These are phyloP conservation scores for Eucalyptus viminalis DNA, from an alignment of 345 rosid genomes.

Conservation along the genomic window DNA sequence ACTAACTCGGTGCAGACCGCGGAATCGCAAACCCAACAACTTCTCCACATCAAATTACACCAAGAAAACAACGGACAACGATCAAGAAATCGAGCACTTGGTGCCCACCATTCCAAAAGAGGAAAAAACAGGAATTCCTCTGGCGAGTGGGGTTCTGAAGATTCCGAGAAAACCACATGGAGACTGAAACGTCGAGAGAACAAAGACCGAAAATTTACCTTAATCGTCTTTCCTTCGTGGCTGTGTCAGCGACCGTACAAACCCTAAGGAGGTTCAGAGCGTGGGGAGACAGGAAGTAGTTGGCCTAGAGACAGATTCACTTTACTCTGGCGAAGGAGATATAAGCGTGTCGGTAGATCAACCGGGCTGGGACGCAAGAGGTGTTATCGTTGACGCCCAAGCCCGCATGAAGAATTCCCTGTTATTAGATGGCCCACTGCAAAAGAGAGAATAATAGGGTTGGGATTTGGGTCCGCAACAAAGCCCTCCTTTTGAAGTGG, in stretches of 20 bases:
- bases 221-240: not conserved
- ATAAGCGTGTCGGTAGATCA: too few species aligned
- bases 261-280: too few species aligned
- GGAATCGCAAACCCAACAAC: not conserved
- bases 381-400: too few species aligned
- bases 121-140: not conserved
- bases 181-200: not conserved
- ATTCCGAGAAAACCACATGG: not conserved
- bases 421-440: too few species aligned
- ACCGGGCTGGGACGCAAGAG: too few species aligned
- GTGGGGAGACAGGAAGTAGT: too few species aligned
- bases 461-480: too few species aligned
- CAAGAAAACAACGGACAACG: not conserved
- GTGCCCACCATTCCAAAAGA: not conserved
- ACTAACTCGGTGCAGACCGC: not conserved
- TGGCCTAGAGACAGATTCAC: too few species aligned
- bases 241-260: not conserved
- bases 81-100: not conserved
- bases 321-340: too few species aligned
- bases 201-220: not conserved
- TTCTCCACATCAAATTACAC: not conserved
- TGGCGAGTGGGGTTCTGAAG: not conserved
- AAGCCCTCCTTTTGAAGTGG: too few species aligned
- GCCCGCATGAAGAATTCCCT: too few species aligned
- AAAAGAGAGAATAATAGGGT: too few species aligned